phyloP scores from a whole-genome alignment of 495 filamentous ascomycete genomes.

The Neurospora sp. region DNA sequence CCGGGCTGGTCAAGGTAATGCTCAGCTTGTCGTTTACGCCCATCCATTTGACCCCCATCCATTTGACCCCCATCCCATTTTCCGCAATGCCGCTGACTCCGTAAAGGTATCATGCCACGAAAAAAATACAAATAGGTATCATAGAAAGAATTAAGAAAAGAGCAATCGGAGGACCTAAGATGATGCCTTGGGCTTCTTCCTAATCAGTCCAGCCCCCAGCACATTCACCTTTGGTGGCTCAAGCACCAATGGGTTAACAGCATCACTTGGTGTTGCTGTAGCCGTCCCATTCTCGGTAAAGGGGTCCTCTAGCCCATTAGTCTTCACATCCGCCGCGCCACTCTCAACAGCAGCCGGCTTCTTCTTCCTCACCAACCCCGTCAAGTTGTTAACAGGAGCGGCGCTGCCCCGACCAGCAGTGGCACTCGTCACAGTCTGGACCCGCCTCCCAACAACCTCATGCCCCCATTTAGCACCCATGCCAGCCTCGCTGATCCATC shows the following conservation, averaged over 20 bases:
- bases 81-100: not conserved
- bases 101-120: not conserved
- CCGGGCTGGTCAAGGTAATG: not conserved
- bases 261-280: not conserved
- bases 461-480: conserved; percentile 39
- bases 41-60: not conserved
- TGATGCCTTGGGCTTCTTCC: conserved; percentile 54
- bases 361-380: conserved; percentile 31
- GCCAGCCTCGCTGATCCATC: conserved; percentile 53
- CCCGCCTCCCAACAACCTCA: conserved; percentile 25
- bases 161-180: not conserved
- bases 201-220: conserved; percentile 46
- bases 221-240: conserved; percentile 41
- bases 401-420: conserved; percentile 1
- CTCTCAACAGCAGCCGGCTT: conserved; percentile 1
- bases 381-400: conserved; percentile 22
- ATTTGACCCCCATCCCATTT: not conserved
- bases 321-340: conserved; percentile 3
- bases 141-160: not conserved
- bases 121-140: conserved; percentile 1
- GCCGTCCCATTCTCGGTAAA: not conserved
- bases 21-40: not conserved
- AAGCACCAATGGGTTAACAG: not conserved
- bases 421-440: conserved; percentile 3
- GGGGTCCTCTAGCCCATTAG: not conserved